Base-by-base conservation (phyloP, 768 basidiomycete species). In the Cystofilobasidium macerans region DNA sequence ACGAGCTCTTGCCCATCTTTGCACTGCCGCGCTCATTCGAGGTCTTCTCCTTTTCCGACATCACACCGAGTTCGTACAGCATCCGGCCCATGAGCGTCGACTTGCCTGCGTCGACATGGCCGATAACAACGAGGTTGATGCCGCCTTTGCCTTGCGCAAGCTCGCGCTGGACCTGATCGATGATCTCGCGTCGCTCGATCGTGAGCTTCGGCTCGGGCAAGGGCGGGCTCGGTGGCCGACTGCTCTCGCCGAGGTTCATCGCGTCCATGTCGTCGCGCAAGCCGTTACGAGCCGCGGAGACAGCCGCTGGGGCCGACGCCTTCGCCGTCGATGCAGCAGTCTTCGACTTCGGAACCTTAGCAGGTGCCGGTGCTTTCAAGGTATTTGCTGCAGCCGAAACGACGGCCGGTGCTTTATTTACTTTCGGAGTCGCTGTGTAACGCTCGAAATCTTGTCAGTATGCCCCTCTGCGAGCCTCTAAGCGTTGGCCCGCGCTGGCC, bases 81-180 rank as follows among this genome's bases (percentile, higher is more conserved):
- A 99, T 72, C 63, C 94, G 81, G 1, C 95, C 95, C 90, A 98
- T 97, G 32, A 99, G 78, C 0, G 95, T 99, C 6, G 92, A 95
- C 76, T 99, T 99, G 30, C 95, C 95, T 22, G 95, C 95, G 77
- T 99, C 95, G 68, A 99, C 95, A 73, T 99, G 95, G 43, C 95
- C 95, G 48, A 99, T 86, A 53, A 99, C 90, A 32, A 98, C 87
- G 70, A 99, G 78, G 74, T 86, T 93, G 58, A 97, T 62, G 18
- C 45, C 78, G 71, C 84, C 86, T 76, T 85, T 90, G 36, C 74
- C 76, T 0, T 71, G 69, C 54, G 77, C 79, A 43, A 79, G 79
- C 67, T 79, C 78, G 26, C 78, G 79, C 69, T 76, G 82, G 0
- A 86, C 90, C 76, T 94, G 88, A 70, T 88, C 86, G 6, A 98